Evolutionary conservation across 108 stramenopile species (phyloP).

Genomic region (Epipyxis sp.): DNA sequence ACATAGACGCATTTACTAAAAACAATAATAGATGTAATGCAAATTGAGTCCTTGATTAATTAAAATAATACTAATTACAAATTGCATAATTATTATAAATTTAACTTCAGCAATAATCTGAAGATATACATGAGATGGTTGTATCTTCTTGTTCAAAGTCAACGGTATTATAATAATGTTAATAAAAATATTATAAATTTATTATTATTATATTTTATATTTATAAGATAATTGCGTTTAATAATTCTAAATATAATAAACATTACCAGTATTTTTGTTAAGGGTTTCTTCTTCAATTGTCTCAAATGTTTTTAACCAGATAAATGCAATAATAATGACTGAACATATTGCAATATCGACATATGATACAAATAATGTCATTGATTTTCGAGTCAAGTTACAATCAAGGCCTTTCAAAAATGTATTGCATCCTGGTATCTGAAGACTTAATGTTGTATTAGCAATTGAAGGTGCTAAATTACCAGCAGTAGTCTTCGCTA

Average conservation of each 20-base stretch:
- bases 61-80: too few relatives aligned
- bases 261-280: conserved; percentile 40
- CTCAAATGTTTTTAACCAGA: conserved; percentile 63
- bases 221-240: too few relatives aligned
- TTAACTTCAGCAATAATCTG: too few relatives aligned
- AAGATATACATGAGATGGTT: too few relatives aligned
- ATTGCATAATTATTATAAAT: too few relatives aligned
- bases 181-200: too few relatives aligned
- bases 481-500: conserved; percentile 57
- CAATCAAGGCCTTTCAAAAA: conserved; percentile 48
- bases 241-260: not conserved
- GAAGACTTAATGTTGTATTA: not conserved
- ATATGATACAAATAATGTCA: conserved; percentile 49
- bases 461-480: conserved; percentile 48
- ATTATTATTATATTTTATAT: too few relatives aligned
- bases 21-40: not conserved
- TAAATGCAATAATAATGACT: conserved; percentile 57
- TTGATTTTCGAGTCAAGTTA: conserved; percentile 35
- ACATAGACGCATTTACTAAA: conserved; percentile 57
- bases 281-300: conserved; percentile 51
- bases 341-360: conserved; percentile 53
- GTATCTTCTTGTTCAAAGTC: too few relatives aligned
- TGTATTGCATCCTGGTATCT: conserved; percentile 43
- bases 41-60: too few relatives aligned
- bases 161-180: too few relatives aligned